Conservation (phyloP, 305 asterid genomes). For the Petunia hybrid region DNA sequence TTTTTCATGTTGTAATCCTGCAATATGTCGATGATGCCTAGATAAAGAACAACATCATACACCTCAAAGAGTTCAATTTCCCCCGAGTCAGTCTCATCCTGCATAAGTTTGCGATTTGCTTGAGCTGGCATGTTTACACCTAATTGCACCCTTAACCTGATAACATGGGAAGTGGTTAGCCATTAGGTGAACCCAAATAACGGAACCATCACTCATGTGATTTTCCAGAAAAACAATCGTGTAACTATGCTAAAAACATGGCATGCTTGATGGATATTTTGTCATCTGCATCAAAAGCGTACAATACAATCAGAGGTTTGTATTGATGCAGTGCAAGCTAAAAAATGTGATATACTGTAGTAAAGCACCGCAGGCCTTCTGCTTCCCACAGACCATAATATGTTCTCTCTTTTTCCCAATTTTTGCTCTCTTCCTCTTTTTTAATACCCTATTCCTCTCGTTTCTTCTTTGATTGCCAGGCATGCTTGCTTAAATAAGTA, state of each 20-base stretch:
- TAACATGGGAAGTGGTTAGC: not conserved
- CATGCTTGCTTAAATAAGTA: no score
- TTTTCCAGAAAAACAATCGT: not conserved
- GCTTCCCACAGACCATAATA: no score
- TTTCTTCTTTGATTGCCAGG: no score
- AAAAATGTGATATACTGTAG: no score
- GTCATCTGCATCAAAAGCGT: no score
- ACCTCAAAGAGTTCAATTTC: slow-evolving; percentile 93
- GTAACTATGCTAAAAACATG: not conserved
- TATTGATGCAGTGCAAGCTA: no score
- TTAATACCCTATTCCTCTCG: no score
- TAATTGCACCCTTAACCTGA: slow-evolving; percentile 92
- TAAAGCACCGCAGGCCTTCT: no score
- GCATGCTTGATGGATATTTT: no score
- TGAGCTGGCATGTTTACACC: slow-evolving; percentile 99
- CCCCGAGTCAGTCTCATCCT: slow-evolving; percentile 56
- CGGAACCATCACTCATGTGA: not conserved
- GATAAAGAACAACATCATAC: slow-evolving; percentile 89
- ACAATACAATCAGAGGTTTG: no score
- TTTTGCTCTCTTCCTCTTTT: no score
- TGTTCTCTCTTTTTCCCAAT: no score
- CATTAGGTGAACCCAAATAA: not conserved
- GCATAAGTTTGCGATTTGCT: slow-evolving; percentile 74
- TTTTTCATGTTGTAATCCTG: slow-evolving; percentile 87
- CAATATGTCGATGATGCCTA: slow-evolving; percentile 85